phyloP scores from a whole-genome alignment of 371 early-diverging fungal genomes.

The Saksenaea vasiformis region DNA sequence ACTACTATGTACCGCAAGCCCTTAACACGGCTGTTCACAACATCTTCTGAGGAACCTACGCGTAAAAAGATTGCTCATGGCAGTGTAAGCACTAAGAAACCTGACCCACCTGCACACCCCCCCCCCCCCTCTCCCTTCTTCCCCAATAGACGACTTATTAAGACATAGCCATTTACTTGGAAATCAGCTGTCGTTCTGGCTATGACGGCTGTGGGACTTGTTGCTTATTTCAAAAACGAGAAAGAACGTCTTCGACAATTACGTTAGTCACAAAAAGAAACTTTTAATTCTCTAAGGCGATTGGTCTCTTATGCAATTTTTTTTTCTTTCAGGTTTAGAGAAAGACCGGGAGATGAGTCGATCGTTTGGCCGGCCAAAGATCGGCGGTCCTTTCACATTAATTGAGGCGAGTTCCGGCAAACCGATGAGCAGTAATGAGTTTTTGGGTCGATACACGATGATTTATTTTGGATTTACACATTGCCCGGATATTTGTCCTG shows the following conservation, averaged over 20 bases:
- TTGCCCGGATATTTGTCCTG: constrained; percentile 99
- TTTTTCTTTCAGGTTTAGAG: constrained; percentile 19
- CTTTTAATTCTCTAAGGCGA: no score
- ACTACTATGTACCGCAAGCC: background rate
- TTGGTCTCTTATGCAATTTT: background rate
- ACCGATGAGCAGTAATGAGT: constrained; percentile 40
- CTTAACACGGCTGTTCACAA: background rate
- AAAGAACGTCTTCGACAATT: constrained; percentile 57
- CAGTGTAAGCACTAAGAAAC: background rate
- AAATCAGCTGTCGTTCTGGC: constrained; percentile 57
- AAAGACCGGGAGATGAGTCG: constrained; percentile 37
- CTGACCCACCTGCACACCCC: no score
- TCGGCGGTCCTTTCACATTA: constrained; percentile 92
- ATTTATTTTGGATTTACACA: constrained; percentile 98
- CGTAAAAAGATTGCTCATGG: background rate
- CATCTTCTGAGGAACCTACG: background rate
- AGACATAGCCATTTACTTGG: constrained; percentile 44
- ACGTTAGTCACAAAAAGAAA: constrained; percentile 37
- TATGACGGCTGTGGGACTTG: constrained; percentile 61
- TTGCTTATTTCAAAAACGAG: constrained; percentile 63
- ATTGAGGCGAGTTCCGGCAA: constrained; percentile 67
- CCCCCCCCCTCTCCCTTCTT: background rate
- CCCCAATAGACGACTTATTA: background rate
- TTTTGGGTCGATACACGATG: constrained; percentile 81
- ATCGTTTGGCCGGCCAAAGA: constrained; percentile 79